Base-by-base conservation (phyloP, 83 land plant species). In the Larix sibirica region DNA sequence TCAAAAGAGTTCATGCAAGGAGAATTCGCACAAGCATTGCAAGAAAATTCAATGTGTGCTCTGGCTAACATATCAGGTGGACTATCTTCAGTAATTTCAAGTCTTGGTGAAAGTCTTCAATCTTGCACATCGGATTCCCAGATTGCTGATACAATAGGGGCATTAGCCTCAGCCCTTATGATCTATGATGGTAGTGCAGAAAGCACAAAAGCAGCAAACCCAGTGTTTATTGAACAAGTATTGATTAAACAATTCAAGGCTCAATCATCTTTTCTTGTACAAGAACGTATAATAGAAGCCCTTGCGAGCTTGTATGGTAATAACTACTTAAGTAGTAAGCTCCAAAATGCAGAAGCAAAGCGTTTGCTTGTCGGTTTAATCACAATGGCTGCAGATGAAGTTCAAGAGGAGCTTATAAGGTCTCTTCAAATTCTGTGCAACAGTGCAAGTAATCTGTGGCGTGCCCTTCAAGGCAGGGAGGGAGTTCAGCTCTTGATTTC, bases 21-120 rank as follows among this genome's bases (percentile, higher is more conserved):
- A 31, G 98, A 96, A 85, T 82, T 84, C 84, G 98, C 98, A 59
- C 98, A 96, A 82, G 94, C 94, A 77, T 86, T 98, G 80, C 99
- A 96, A 81, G 99, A 98, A 84, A 94, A 98, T 93, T 96, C 99
- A 50, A 94, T 98, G 98, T 90, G 95, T 85, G 99, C 99, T 78
- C 80, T 96, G 59, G 99, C 99, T 28, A 96, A 96, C 78, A 96
- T 97, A 26, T 90, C 98, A 33, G 98, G 99, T 67, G 99, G 99
- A 7, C 85, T 97, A 81, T 89, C 98, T 24, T 88, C 88, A 79
- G 96, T 97, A 64, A 94, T 97, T 62, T 83, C 89, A 21, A 93
- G 95, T 83, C 94, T 97, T 84, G 97, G 91, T 54, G 94, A 96
- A 84, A 93, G 95, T 85, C 86, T 96, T 56, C 93, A 92, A 60